Conservation (phyloP, 2,329 filamentous ascomycete species). For the Furcasterigmium furcatum region DNA sequence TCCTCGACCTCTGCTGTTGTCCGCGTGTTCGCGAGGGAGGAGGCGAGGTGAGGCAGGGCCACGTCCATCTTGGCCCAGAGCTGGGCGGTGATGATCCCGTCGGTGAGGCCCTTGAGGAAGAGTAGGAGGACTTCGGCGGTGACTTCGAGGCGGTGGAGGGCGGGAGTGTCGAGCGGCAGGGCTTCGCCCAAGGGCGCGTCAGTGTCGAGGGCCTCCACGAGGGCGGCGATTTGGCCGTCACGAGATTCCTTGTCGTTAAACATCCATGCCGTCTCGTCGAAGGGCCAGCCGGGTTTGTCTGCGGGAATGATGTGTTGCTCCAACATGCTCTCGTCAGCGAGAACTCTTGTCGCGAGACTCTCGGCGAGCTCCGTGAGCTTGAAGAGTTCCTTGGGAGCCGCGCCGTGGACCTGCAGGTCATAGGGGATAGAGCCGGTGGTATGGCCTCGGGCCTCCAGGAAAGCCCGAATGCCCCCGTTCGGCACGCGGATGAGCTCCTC, state of each 20-base stretch:
- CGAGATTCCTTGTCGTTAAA: constrained; percentile 19
- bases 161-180: constrained; percentile 60
- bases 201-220: constrained; percentile 70
- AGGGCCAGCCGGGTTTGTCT: constrained; percentile 57
- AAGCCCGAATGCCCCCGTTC: constrained; percentile 68
- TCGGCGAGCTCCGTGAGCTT: constrained; percentile 79
- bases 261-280: constrained; percentile 38
- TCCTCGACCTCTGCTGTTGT: constrained; percentile 27
- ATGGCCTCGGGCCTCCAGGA: constrained; percentile 28
- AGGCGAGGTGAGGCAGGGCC: constrained; percentile 43
- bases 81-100: constrained; percentile 70
- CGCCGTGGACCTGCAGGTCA: constrained; percentile 63
- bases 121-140: constrained; percentile 67
- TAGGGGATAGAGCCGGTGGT: constrained; percentile 48
- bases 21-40: background rate
- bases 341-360: constrained; percentile 49
- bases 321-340: constrained; percentile 62
- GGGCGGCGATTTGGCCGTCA: constrained; percentile 22
- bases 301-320: constrained; percentile 48
- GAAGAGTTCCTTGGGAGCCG: constrained; percentile 86
- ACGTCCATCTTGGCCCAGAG: constrained; percentile 70
- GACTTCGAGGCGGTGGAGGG: constrained; percentile 69
- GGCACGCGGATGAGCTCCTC: constrained; percentile 85
- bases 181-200: constrained; percentile 59
- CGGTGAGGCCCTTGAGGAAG: constrained; percentile 72